Evolutionary conservation across 179 eudicot genomes (phyloP), one percentile per base, ranked within the genome.

Genomic region (Spergularia azorica): DNA sequence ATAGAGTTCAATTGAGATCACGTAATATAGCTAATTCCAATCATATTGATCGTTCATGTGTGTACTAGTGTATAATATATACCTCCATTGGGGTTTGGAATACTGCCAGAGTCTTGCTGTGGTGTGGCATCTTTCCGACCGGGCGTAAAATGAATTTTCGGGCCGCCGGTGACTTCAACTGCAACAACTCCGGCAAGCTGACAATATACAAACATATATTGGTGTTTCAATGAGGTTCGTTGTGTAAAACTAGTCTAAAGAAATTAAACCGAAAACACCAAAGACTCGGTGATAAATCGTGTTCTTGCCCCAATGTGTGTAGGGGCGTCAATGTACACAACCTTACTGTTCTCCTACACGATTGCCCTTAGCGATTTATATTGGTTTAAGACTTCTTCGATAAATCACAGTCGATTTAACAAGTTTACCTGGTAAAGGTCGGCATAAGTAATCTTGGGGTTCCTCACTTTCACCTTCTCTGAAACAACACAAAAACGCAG

Each of bases 111-210:
- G 32, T 81, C 81, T 62, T 46, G 63, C 50, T 81, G 78, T 2
- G 17, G 63, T 1, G 62, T 48, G 3, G 78, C 75, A 74, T 81
- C 84, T 81, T 15, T 62, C 54, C 98, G 89, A 70, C 97, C 98
- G 0, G 98, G 88, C 59, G 79, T 80, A 60, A 95, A 95, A 36
- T 85, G 82, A 71, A 95, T 85, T 52, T 77, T 80, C 17, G 98
- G 98, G 32, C 97, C 98, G 38, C 98, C 98, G 4, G 97, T 93
- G 69, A 89, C 84, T 85, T 93, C 96, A 81, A 93, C 97, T 13
- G 98, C 97, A 74, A 90, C 90, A 57, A 93, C 89, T 41, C 98
- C 97, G 73, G 97, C 98, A 46, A 95, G 93, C 98, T 95, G 84
- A 76, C 77, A 59, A 13, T 3, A 39, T 48, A 20, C 57, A 51